Conservation (phyloP, 805 yeast genomes). For the Babjeviella inositovora region DNA sequence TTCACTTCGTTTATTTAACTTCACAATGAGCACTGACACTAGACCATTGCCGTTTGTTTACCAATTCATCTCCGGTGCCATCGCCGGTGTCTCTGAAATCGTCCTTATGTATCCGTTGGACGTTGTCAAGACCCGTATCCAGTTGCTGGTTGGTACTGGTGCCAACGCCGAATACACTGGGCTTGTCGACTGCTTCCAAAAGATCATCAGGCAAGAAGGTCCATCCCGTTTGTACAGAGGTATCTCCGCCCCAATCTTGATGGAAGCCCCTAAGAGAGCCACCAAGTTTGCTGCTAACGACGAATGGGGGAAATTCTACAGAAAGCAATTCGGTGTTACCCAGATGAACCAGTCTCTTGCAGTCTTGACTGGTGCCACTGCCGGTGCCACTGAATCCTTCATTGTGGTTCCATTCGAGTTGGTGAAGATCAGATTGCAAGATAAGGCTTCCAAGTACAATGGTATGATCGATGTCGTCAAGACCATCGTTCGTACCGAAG, state of each 20-base stretch:
- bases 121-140: slow-evolving; percentile 94
- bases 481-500: slow-evolving; percentile 59
- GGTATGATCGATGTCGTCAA: slow-evolving; percentile 75
- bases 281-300: slow-evolving; percentile 97
- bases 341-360: slow-evolving; percentile 72
- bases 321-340: slow-evolving; percentile 47
- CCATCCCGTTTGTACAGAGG: slow-evolving; percentile 77
- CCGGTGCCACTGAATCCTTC: slow-evolving; percentile 94
- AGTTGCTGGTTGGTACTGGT: slow-evolving; percentile 49
- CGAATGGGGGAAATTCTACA: slow-evolving; percentile 84
- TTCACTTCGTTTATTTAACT: not conserved
- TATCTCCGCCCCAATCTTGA: slow-evolving; percentile 86
- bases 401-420: slow-evolving; percentile 97
- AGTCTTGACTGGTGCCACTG: slow-evolving; percentile 89
- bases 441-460: slow-evolving; percentile 62
- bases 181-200: slow-evolving; percentile 67
- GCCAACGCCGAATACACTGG: slow-evolving; percentile 59
- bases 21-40: slow-evolving; percentile 1
- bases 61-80: slow-evolving; percentile 85
- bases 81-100: slow-evolving; percentile 95
- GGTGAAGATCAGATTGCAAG: slow-evolving; percentile 90
- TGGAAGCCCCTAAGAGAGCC: slow-evolving; percentile 99
- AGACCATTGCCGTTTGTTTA: slow-evolving; percentile 64
- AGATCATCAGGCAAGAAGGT: slow-evolving; percentile 82
- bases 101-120: slow-evolving; percentile 93